A percentile compares a stretch with the other conserved stretches of the same genome.
Evolutionary conservation across 129 eudicot species (phyloP).

Genomic region (Apium graveolens): DNA sequence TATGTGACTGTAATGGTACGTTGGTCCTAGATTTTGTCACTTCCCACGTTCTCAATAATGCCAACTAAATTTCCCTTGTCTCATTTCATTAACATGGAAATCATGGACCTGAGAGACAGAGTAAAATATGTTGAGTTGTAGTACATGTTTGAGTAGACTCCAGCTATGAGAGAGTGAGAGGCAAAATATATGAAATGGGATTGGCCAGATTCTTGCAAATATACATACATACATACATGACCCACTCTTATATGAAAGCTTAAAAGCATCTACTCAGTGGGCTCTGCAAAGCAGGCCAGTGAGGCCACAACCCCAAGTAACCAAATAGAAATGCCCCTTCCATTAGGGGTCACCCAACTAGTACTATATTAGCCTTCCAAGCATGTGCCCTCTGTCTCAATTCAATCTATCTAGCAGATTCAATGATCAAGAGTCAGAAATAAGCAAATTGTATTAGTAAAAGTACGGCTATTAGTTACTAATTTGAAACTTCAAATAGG

Average conservation of each 20-base stretch:
- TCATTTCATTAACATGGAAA: background rate
- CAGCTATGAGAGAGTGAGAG: conserved; percentile 8
- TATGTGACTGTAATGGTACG: background rate
- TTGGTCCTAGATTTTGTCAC: conserved; percentile 1
- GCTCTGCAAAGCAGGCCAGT: background rate
- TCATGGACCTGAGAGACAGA: background rate
- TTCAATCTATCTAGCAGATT: background rate
- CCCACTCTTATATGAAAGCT: background rate
- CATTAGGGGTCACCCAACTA: background rate
- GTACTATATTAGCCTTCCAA: background rate
- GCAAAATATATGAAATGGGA: background rate
- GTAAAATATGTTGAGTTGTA: background rate
- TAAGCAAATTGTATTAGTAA: background rate
- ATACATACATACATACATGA: background rate
- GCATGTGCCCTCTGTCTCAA: conserved; percentile 1
- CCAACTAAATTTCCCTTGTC: background rate
- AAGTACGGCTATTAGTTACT: background rate
- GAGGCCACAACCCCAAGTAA: background rate
- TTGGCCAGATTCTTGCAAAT: background rate
- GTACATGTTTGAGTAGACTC: conserved; percentile 1
- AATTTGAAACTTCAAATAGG: background rate
- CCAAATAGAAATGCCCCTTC: background rate
- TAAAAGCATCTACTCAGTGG: background rate
- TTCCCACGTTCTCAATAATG: conserved; percentile 1
- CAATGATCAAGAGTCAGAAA: background rate